phyloP scores from a whole-genome alignment of 2,329 filamentous ascomycete species.

The Diatrype stigma region DNA sequence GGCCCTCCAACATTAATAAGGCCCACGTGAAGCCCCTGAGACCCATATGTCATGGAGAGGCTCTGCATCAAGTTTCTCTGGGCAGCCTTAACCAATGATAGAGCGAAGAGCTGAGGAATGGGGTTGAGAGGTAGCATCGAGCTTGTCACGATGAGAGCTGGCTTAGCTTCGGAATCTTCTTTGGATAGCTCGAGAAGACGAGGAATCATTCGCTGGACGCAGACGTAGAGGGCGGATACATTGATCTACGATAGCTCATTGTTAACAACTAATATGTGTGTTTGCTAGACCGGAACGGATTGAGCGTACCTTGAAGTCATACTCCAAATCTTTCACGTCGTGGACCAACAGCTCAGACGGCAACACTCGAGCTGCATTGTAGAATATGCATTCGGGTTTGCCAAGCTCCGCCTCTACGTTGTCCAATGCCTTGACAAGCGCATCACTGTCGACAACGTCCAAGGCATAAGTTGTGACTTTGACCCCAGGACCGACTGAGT shows the following conservation, averaged over 20 bases:
- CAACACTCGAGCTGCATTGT: slow-evolving; percentile 47
- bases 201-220: slow-evolving; percentile 44
- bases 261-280: background rate
- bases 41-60: slow-evolving; percentile 34
- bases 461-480: slow-evolving; percentile 39
- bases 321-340: slow-evolving; percentile 39
- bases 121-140: slow-evolving; percentile 44
- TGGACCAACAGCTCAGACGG: slow-evolving; percentile 38
- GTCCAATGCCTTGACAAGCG: slow-evolving; percentile 33
- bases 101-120: slow-evolving; percentile 40
- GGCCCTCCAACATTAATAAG: slow-evolving; percentile 41
- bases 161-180: slow-evolving; percentile 27
- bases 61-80: slow-evolving; percentile 46
- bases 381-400: slow-evolving; percentile 45
- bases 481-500: slow-evolving; percentile 21
- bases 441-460: slow-evolving; percentile 37
- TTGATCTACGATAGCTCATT: slow-evolving; percentile 32
- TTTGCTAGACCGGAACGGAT: background rate
- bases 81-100: slow-evolving; percentile 47
- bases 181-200: slow-evolving; percentile 31
- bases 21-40: slow-evolving; percentile 41
- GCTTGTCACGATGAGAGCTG: slow-evolving; percentile 45
- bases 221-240: slow-evolving; percentile 42
- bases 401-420: slow-evolving; percentile 37
- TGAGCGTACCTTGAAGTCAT: slow-evolving; percentile 42